Evolutionary conservation across 352 stramenopile species (phyloP), one percentile per base, ranked within the genome.

Genomic region (Phytophthora nicotianae): DNA sequence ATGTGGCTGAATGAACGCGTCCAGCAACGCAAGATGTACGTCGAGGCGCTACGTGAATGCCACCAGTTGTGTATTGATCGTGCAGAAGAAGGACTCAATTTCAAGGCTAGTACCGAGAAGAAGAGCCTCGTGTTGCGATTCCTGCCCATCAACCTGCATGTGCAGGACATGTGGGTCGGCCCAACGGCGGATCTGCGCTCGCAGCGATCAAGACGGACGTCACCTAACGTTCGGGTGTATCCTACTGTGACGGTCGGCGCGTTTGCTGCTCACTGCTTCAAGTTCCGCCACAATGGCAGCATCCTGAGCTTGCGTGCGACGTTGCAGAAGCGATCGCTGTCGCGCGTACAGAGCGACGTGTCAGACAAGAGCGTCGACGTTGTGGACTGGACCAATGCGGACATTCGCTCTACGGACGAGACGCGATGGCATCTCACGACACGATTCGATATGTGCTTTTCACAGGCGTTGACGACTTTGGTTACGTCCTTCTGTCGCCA

Each of bases 101-200:
- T 91, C 62, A 95, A 95, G 64, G 62, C 83, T 2, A 95, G 86
- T 63, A 91, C 82, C 0, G 83, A 93, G 56, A 95, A 95, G 70
- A 93, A 93, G 55, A 91, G 80, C 14, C 51, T 86, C 1, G 62
- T 78, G 4, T 58, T 95, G 42, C 82, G 86, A 5, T 93, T 95
- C 54, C 48, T 95, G 19, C 83, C 86, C 10, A 88, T 91, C 52
- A 95, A 95, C 45, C 41, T 95, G 66, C 86, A 94, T 27, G 80
- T 94, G 14, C 86, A 94, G 68, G 86, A 94, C 17, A 88, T 94
- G 78, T 94, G 83, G 83, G 83, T 94, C 2, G 86, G 86, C 1
- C 85, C 81, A 5, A 88, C 75, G 2, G 53, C 77, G 2, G 78
- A 91, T 17, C 60, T 94, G 47, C 76, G 83, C 16, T 90, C 86